phyloP scores from a whole-genome alignment of 352 stramenopile genomes.

The Phytophthora ramorum region DNA sequence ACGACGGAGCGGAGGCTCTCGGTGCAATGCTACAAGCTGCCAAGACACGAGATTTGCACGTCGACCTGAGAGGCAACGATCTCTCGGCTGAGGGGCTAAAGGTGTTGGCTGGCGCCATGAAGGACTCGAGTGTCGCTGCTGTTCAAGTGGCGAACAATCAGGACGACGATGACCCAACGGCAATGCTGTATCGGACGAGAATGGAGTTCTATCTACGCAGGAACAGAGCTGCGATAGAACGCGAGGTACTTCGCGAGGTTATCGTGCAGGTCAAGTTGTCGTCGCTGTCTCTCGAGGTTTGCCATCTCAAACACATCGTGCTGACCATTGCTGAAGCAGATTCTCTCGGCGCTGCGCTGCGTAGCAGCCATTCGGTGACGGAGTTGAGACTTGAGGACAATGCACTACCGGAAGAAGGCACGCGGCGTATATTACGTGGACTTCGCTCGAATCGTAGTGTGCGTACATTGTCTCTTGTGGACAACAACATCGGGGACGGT shows the following conservation, averaged over 20 bases:
- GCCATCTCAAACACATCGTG: slow-evolving; percentile 45
- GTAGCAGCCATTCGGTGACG: slow-evolving; percentile 35
- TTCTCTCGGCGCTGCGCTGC: slow-evolving; percentile 37
- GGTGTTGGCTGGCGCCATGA: slow-evolving; percentile 36
- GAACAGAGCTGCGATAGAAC: slow-evolving; percentile 30
- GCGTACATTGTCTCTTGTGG: slow-evolving; percentile 26
- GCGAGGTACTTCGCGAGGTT: slow-evolving; percentile 9
- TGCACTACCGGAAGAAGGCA: slow-evolving; percentile 41
- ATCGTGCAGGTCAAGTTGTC: slow-evolving; percentile 34
- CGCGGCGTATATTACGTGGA: slow-evolving; percentile 34
- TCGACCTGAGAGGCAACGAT: slow-evolving; percentile 48
- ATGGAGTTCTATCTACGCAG: slow-evolving; percentile 49
- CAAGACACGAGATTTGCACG: slow-evolving; percentile 18
- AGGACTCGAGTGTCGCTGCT: slow-evolving; percentile 24
- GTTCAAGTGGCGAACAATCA: slow-evolving; percentile 45
- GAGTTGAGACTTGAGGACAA: slow-evolving; percentile 52
- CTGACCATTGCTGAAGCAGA: slow-evolving; percentile 45
- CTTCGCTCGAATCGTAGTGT: slow-evolving; percentile 40
- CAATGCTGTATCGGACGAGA: slow-evolving; percentile 26
- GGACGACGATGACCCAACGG: slow-evolving; percentile 37
- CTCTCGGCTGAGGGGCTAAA: slow-evolving; percentile 31
- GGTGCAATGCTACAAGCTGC: slow-evolving; percentile 31
- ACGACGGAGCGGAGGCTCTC: slow-evolving; percentile 35
- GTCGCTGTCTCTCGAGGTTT: slow-evolving; percentile 30
- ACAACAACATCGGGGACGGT: slow-evolving; percentile 46